These are phyloP conservation scores for Monilinia vaccinii-corymbosi DNA, from an alignment of 2,329 filamentous ascomycete genomes.

Conservation along the genomic window DNA sequence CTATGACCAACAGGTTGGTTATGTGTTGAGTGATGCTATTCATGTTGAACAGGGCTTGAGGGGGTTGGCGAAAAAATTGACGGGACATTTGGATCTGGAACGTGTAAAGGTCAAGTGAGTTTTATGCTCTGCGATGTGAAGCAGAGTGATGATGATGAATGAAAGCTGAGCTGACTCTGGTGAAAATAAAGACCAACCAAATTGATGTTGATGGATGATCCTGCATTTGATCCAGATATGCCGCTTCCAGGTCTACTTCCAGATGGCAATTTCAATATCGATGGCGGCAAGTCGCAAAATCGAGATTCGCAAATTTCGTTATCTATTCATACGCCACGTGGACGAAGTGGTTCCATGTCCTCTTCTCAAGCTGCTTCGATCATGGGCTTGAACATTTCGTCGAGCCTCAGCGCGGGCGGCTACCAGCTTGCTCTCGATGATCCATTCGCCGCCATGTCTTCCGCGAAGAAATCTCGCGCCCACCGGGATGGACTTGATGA, in stretches of 20 bases:
- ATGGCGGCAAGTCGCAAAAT: slow-evolving; percentile 17
- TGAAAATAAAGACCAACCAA: slow-evolving; percentile 53
- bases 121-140: neutral
- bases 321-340: slow-evolving; percentile 23
- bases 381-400: slow-evolving; percentile 40
- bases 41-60: slow-evolving; percentile 68
- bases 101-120: slow-evolving; percentile 54
- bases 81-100: slow-evolving; percentile 53
- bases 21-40: slow-evolving; percentile 66
- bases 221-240: slow-evolving; percentile 63
- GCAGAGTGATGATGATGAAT: slow-evolving; percentile 6
- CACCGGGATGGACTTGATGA: slow-evolving; percentile 29
- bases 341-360: slow-evolving; percentile 15
- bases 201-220: slow-evolving; percentile 73
- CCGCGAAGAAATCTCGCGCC: slow-evolving; percentile 25
- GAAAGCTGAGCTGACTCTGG: neutral
- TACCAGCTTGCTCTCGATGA: slow-evolving; percentile 25
- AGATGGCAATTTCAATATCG: slow-evolving; percentile 35
- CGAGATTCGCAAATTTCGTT: slow-evolving; percentile 28
- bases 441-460: slow-evolving; percentile 26
- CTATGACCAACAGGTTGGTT: slow-evolving; percentile 78
- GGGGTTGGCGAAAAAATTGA: slow-evolving; percentile 51
- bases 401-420: slow-evolving; percentile 34
- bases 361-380: slow-evolving; percentile 13
- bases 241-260: slow-evolving; percentile 50